Evolutionary conservation across 192 early-diverging fungal genomes (phyloP).

Genomic region (Umbelopsis sp.): DNA sequence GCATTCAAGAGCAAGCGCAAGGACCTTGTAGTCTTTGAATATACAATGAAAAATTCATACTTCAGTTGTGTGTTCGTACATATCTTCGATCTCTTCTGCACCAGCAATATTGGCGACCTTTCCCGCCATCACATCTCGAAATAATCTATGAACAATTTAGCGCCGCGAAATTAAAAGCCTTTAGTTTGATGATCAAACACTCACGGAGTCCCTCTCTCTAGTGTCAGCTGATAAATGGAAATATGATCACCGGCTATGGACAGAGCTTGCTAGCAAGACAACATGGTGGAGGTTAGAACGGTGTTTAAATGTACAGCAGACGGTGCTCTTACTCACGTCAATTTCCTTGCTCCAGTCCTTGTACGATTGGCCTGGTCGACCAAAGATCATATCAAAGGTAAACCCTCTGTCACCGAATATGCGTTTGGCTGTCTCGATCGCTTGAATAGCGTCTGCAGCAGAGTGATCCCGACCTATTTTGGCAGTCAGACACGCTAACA

Average conservation of each 20-base stretch:
- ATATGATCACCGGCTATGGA: conserved; percentile 53
- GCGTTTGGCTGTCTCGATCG: conserved; percentile 42
- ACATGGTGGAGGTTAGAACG: not conserved
- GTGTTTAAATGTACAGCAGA: not conserved
- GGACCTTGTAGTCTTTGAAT: not conserved
- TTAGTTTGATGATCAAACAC: not conserved
- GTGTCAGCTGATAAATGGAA: conserved; percentile 56
- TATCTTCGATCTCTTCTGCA: conserved; percentile 47
- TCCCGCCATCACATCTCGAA: conserved; percentile 32
- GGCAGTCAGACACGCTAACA: not conserved
- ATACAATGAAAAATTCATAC: conserved; percentile 23
- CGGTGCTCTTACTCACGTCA: conserved; percentile 22
- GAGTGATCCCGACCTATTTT: conserved; percentile 50
- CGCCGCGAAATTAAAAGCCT: not conserved
- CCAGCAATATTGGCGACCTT: conserved; percentile 34
- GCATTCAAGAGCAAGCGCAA: not conserved
- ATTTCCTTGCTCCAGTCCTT: conserved; percentile 49
- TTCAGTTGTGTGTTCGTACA: conserved; percentile 53
- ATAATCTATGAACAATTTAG: not conserved
- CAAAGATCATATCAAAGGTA: conserved; percentile 59
- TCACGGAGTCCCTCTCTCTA: conserved; percentile 57
- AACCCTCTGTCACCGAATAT: conserved; percentile 47
- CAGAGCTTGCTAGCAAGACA: conserved; percentile 35
- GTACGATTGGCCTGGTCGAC: conserved; percentile 47
- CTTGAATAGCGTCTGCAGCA: conserved; percentile 41